phyloP scores from a whole-genome alignment of 495 filamentous ascomycete genomes.

The Articulospora tetracladia region DNA sequence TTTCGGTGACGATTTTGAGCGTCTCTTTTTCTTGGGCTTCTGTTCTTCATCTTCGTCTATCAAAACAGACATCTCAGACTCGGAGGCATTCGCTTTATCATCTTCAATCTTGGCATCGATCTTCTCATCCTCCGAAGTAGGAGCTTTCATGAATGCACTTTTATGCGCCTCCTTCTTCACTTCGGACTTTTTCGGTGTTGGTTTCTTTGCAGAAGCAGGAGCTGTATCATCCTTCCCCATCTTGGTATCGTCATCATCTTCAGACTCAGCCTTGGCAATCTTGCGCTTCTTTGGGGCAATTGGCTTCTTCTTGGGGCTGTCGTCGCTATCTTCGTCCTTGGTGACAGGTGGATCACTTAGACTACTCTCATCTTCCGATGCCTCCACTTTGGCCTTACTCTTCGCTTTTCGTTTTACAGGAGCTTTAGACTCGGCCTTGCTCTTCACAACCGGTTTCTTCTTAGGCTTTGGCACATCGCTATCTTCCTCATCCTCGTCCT shows the following conservation, averaged over 20 bases:
- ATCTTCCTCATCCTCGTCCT: constrained; percentile 33
- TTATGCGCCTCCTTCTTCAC: constrained; percentile 1
- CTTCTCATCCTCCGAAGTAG: constrained; percentile 14
- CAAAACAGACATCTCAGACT: constrained; percentile 77
- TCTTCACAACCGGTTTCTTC: not conserved
- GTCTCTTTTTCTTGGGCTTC: constrained; percentile 32
- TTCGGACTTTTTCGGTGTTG: not conserved
- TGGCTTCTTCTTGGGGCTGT: constrained; percentile 22
- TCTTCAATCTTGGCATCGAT: constrained; percentile 16
- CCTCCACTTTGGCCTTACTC: constrained; percentile 1
- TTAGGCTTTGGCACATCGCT: constrained; percentile 1
- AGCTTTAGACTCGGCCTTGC: not conserved
- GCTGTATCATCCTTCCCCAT: not conserved
- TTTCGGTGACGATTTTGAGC: constrained; percentile 28
- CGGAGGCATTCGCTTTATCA: constrained; percentile 49
- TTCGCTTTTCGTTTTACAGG: not conserved
- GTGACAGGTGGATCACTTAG: not conserved
- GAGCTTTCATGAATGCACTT: not conserved
- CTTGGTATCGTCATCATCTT: constrained; percentile 24
- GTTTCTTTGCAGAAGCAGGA: not conserved
- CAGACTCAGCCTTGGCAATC: constrained; percentile 22
- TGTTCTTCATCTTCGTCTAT: constrained; percentile 64
- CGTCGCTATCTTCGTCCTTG: not conserved
- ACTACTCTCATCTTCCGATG: constrained; percentile 25
- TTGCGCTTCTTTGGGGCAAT: not conserved